Conservation (phyloP, 352 stramenopile species). For the Phytophthora citrophthora region DNA sequence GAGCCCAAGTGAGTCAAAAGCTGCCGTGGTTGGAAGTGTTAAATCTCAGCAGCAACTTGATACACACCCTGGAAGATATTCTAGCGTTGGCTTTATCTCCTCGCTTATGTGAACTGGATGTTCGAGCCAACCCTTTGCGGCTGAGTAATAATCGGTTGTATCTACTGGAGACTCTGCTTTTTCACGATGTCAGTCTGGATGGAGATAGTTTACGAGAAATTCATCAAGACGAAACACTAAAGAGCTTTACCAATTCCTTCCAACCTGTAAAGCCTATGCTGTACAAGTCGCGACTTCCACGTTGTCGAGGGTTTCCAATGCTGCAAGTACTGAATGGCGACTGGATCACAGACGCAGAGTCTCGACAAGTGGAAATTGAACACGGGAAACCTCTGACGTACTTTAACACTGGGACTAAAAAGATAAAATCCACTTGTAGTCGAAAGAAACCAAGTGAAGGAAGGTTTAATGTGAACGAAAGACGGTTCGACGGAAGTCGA, state of each 20-base stretch:
- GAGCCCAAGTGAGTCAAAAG: conserved; percentile 42
- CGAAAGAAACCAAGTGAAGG: background rate
- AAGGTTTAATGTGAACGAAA: conserved; percentile 12
- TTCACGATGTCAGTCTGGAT: conserved; percentile 34
- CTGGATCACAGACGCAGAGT: conserved; percentile 67
- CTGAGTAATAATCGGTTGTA: conserved; percentile 75
- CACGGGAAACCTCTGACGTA: conserved; percentile 55
- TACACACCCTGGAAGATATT: conserved; percentile 73
- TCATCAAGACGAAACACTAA: conserved; percentile 48
- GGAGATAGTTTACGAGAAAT: conserved; percentile 46
- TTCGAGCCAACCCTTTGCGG: conserved; percentile 63
- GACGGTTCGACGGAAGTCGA: conserved; percentile 63
- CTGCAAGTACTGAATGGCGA: conserved; percentile 62
- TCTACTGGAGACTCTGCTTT: conserved; percentile 63
- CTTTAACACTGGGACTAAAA: conserved; percentile 17
- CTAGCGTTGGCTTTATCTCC: conserved; percentile 49
- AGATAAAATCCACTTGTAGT: background rate
- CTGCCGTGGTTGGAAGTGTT: conserved; percentile 60
- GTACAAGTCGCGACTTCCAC: conserved; percentile 55
- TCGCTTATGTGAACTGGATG: conserved; percentile 63
- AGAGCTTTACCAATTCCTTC: conserved; percentile 9
- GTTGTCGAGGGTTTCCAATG: conserved; percentile 65
- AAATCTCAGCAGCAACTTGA: conserved; percentile 57
- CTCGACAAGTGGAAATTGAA: conserved; percentile 58
- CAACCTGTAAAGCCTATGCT: conserved; percentile 16